Percentiles rank a stretch among this genome's conserved stretches.
These are phyloP conservation scores for Diaporthe humulicola DNA, from an alignment of 2,329 filamentous ascomycete species.

Conservation along the genomic window DNA sequence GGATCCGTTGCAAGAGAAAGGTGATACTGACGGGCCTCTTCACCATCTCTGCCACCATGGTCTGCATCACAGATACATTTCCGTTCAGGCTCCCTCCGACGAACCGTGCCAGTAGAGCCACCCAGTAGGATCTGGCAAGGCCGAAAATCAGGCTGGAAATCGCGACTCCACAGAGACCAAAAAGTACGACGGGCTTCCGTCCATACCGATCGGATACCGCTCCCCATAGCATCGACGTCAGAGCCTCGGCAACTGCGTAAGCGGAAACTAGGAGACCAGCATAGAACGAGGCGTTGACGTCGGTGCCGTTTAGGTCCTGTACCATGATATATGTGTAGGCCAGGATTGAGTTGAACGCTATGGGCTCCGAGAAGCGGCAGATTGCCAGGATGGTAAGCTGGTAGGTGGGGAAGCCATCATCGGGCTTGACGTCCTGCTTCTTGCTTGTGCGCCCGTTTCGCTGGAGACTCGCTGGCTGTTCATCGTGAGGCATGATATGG, in stretches of 20 bases:
- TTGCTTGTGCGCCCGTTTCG: constrained; percentile 3
- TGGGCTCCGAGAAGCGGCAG: constrained; percentile 60
- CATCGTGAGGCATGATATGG: constrained; percentile 30
- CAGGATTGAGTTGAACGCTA: constrained; percentile 60
- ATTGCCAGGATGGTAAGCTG: constrained; percentile 60
- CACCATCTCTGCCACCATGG: constrained; percentile 58
- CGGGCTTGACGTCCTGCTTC: background rate
- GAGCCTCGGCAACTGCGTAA: constrained; percentile 58
- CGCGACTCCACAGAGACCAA: constrained; percentile 49
- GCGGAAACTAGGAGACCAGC: constrained; percentile 61
- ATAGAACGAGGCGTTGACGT: constrained; percentile 61
- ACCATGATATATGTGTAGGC: constrained; percentile 60
- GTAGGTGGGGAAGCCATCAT: constrained; percentile 55
- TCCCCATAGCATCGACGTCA: constrained; percentile 58
- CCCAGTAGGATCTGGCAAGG: constrained; percentile 56
- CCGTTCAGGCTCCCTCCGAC: constrained; percentile 56
- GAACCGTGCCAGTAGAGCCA: constrained; percentile 56
- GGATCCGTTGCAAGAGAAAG: too few species aligned
- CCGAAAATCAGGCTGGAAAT: constrained; percentile 58
- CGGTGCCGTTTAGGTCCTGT: constrained; percentile 52
- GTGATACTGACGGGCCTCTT: too few species aligned
- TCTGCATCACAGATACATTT: constrained; percentile 57
- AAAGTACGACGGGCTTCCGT: constrained; percentile 48
- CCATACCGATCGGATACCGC: constrained; percentile 56
- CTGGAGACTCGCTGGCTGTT: background rate